phyloP scores from a whole-genome alignment of 441 rosid genomes.

The Eruca vesicaria region DNA sequence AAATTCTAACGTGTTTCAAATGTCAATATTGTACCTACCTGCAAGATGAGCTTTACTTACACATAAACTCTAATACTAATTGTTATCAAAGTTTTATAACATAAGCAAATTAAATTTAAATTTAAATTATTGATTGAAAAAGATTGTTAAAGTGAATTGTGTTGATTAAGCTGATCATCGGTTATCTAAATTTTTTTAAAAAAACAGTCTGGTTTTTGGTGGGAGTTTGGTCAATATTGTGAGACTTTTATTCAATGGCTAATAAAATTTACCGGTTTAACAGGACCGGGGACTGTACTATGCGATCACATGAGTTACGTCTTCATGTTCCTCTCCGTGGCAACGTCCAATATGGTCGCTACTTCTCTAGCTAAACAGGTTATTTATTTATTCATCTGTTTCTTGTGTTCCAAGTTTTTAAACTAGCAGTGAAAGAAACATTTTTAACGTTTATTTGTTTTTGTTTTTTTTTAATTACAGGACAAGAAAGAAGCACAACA shows the following conservation, averaged over 20 bases:
- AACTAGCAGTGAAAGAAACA: background rate
- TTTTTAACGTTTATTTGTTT: background rate
- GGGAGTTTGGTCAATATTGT: background rate
- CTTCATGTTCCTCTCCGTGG: slow-evolving; percentile 88
- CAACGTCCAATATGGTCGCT: slow-evolving; percentile 89
- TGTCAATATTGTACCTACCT: background rate
- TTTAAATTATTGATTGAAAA: background rate
- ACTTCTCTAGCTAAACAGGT: slow-evolving; percentile 84
- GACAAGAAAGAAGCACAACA: slow-evolving; percentile 65
- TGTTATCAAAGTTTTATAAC: background rate
- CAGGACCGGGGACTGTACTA: slow-evolving; percentile 89
- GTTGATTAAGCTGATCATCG: too few relatives aligned
- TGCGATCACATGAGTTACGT: slow-evolving; percentile 64
- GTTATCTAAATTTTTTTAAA: too few relatives aligned
- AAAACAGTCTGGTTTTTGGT: background rate
- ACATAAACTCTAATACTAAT: background rate
- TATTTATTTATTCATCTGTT: background rate
- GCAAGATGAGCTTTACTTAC: background rate
- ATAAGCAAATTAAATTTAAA: too few relatives aligned
- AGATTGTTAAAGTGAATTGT: too few relatives aligned
- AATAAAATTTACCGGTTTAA: slow-evolving; percentile 18
- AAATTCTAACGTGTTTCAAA: background rate
- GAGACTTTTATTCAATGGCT: background rate
- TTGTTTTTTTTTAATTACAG: slow-evolving; percentile 30
- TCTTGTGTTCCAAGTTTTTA: background rate